phyloP scores from a whole-genome alignment of 2,329 filamentous ascomycete species.

The Drechslerella dactyloides region DNA sequence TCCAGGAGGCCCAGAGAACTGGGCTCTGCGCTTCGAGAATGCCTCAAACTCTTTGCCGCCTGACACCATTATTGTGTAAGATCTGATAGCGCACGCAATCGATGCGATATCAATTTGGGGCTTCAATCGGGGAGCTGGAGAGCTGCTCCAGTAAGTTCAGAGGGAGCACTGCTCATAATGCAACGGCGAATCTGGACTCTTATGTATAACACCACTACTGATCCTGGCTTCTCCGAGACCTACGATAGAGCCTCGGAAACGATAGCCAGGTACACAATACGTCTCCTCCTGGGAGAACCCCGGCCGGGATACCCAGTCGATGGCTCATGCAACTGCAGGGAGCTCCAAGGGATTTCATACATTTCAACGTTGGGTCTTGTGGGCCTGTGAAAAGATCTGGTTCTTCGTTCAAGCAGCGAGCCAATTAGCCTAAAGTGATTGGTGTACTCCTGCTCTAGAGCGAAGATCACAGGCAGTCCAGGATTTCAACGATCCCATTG shows the following conservation, averaged over 20 bases:
- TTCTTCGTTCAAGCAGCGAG: too few species aligned
- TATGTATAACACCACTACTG: too few species aligned
- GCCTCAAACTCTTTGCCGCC: constrained; percentile 43
- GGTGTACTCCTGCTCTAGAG: too few species aligned
- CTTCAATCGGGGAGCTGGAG: neutral
- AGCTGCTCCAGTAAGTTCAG: neutral
- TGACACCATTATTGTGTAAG: constrained; percentile 36
- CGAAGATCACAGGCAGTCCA: too few species aligned
- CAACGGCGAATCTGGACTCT: too few species aligned
- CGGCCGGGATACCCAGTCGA: neutral
- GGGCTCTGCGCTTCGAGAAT: constrained; percentile 46
- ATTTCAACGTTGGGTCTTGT: neutral
- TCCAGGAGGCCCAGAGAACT: constrained; percentile 57
- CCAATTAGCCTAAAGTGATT: too few species aligned
- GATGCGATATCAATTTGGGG: neutral
- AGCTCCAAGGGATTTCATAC: neutral
- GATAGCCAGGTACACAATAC: neutral
- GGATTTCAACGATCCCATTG: too few species aligned
- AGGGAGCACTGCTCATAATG: too few species aligned
- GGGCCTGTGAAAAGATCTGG: neutral
- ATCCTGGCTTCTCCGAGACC: neutral
- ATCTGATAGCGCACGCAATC: neutral
- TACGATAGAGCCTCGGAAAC: neutral
- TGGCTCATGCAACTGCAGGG: neutral
- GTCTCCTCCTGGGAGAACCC: neutral